Base-by-base conservation (phyloP, 805 yeast genomes). In the Kodamaea kakaduensis region DNA sequence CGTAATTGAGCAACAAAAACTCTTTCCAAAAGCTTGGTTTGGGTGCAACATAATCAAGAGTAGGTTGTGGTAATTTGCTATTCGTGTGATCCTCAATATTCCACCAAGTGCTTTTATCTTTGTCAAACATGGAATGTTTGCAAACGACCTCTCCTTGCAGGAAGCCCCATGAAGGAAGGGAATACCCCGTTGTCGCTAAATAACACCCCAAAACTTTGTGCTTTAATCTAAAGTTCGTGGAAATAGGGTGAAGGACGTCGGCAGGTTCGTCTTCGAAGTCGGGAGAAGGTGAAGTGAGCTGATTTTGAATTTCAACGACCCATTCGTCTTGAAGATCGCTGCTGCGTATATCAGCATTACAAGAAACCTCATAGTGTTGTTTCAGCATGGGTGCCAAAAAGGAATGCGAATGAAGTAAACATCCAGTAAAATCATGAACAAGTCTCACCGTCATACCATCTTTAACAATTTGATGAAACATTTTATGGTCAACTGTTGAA, bases 311-410 rank as follows among this genome's bases (percentile, higher is more conserved):
- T 62, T 90, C 96, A 28, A 90, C 67, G 24, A 82, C 64, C 98
- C 98, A 93, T 59, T 93, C 81, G 56, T 89, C 97, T 52, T 84
- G 84, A 3, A 58, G 58, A 51, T 90, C 97, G 42, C 93, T 90
- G 41, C 78, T 56, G 0, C 73, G 67, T 31, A 73, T 69, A 44
- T 77, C 75, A 38, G 96, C 95, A 54, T 87, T 87, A 52, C 96
- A 84, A 8, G 96, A 77, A 10, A 86, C 96, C 65, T 93, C 99
- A 64, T 70, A 82, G 35, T 74, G 74, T 23, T 70, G 60, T 37
- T 71, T 75, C 40, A 83, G 66, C 9, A 85, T 68, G 15, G 93
- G 93, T 2, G 94, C 95, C 3, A 78, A 64, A 34, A 93, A 71
- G 25, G 73, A 61, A 61, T 93, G 97, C 9, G 96, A 75, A 61